phyloP scores from a whole-genome alignment of 176 grass and related monocot genomes.

The Oryza brachyantha region DNA sequence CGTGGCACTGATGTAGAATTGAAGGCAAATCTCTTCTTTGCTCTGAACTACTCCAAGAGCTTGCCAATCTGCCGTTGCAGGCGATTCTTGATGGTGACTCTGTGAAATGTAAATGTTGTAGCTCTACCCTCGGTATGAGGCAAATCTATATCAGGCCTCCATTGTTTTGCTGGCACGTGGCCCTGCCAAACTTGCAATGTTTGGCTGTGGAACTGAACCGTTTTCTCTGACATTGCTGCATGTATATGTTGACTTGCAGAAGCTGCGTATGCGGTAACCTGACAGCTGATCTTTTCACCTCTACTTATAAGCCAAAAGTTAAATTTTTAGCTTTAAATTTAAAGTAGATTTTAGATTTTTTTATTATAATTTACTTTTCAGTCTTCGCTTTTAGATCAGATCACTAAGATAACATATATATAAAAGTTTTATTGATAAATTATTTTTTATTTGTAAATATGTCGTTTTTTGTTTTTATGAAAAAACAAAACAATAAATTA shows the following conservation, averaged over 20 bases:
- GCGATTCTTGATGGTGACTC: constrained; percentile 8
- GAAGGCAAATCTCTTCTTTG: constrained; percentile 40
- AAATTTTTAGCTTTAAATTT: no score
- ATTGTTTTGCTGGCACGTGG: neutral
- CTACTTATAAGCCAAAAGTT: no score
- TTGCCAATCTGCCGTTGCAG: neutral
- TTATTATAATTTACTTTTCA: no score
- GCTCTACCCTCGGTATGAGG: neutral
- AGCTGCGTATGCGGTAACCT: neutral
- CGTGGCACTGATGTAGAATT: constrained; percentile 16
- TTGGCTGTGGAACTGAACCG: neutral
- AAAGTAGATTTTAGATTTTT: no score
- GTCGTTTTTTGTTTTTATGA: no score
- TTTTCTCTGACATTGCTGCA: neutral
- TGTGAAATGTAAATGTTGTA: constrained; percentile 32
- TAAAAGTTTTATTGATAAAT: no score
- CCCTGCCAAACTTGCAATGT: neutral
- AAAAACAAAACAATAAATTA: no score
- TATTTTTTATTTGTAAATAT: no score
- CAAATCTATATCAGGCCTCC: neutral
- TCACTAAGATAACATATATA: no score
- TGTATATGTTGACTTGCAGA: neutral
- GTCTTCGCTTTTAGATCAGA: no score
- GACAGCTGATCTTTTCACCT: no score
- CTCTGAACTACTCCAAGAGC: constrained; percentile 18